Evolutionary conservation across 73 alveolate genomes (phyloP).

Genomic region (Uronychia setigera): DNA sequence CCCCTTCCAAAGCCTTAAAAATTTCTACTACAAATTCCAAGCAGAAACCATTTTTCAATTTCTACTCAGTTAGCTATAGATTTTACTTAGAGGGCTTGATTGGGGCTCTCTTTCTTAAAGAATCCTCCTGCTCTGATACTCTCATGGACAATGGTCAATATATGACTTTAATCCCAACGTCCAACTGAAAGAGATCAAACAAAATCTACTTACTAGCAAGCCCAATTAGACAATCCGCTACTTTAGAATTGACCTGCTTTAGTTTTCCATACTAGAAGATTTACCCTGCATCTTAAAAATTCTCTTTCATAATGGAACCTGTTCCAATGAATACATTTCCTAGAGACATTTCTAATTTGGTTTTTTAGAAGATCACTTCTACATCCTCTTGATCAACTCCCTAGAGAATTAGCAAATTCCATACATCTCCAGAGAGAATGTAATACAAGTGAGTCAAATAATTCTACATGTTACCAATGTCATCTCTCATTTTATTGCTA

Average conservation of each 20-base stretch:
- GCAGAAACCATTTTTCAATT: background rate
- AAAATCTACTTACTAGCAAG: background rate
- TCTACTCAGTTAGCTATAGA: background rate
- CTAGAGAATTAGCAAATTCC: background rate
- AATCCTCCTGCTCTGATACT: background rate
- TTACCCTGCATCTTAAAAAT: background rate
- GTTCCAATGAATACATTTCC: background rate
- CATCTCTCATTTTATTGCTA: background rate
- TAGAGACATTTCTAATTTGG: background rate
- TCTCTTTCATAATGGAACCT: background rate
- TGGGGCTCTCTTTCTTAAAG: background rate
- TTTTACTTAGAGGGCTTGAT: background rate
- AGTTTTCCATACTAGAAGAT: background rate
- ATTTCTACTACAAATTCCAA: background rate
- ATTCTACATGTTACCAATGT: background rate
- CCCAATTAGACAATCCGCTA: background rate
- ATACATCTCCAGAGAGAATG: background rate
- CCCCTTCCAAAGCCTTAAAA: background rate
- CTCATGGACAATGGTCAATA: background rate
- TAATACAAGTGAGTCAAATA: background rate
- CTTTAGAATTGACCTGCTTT: background rate
- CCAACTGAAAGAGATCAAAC: background rate
- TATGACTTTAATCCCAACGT: background rate
- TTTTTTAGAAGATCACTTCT: background rate
- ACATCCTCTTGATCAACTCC: background rate